These are phyloP conservation scores for Citrus australasica DNA, from an alignment of 345 rosid species.

Conservation along the genomic window DNA sequence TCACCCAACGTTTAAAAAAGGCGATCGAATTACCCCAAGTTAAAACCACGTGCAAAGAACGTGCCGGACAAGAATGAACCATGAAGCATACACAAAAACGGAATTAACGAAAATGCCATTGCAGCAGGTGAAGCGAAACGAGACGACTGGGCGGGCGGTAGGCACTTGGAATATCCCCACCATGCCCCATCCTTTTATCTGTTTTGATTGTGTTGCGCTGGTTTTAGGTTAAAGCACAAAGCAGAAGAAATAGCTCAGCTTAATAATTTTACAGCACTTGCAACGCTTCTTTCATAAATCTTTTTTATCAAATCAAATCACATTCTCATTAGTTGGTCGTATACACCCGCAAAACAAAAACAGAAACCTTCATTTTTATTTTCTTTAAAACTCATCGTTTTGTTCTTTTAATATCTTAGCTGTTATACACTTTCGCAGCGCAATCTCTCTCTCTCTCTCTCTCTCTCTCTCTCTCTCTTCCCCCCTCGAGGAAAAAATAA, in stretches of 20 bases:
- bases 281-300: not conserved
- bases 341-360: not conserved
- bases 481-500: too few species aligned
- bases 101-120: slow-evolving; percentile 14
- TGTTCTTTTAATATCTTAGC: not conserved
- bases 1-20: not conserved
- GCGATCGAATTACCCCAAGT: not conserved
- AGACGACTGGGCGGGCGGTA: not conserved
- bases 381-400: slow-evolving; percentile 12
- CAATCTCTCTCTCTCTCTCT: not conserved
- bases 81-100: too few species aligned
- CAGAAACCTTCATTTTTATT: not conserved
- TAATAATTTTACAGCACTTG: not conserved
- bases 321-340: not conserved
- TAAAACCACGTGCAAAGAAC: slow-evolving; percentile 21
- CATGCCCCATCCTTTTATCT: not conserved
- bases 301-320: not conserved
- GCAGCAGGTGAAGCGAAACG: not conserved
- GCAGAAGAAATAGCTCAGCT: not conserved
- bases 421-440: slow-evolving; percentile 9
- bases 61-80: slow-evolving; percentile 1
- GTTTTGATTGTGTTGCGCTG: not conserved
- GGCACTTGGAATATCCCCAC: not conserved
- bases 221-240: not conserved
- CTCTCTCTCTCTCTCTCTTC: too few species aligned